Base-by-base conservation (phyloP, 1,284 basidiomycete genomes). In the Coriolopsis trogii region DNA sequence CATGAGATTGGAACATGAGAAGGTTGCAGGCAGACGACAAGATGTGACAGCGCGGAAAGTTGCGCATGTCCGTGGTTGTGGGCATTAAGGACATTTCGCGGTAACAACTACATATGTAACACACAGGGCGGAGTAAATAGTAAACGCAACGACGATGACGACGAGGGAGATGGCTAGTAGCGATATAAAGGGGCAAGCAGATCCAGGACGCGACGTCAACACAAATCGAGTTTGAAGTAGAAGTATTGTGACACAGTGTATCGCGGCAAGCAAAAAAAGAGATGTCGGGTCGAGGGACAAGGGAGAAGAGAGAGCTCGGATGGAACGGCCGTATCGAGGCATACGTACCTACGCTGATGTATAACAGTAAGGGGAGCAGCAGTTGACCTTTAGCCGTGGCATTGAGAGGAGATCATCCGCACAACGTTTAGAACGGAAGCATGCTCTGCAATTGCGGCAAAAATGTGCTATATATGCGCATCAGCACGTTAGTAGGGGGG, bases 401-500 rank as follows among this genome's bases (percentile, higher is more conserved):
- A n/a, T n/a, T n/a, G n/a, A n/a, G n/a, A n/a, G n/a, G n/a, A n/a
- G n/a, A n/a, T n/a, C 41, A 23, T 25, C 26, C 31, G 16, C n/a
- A 28, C 24, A 18, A 18, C 21, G 6, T 15, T 54, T 37, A 59
- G 54, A 59, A 59, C n/a, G n/a, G n/a, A 30, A 58, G 43, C 38
- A 59, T 37, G n/a, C 52, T 49, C 21, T 59, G 58, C 31, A 59
- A 51, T 38, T 62, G 64, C 8, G 66, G 66, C 16, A 64, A 29
- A 44, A 66, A 66, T 41, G 63, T 69, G 60, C 73, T 68, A 8
- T 9, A 13, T 25, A 10, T 21, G n/a, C 2, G 13, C 13, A 4
- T 13, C 7, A 15, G 18, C 23, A 13, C 24, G 30, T 44, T 13
- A 44, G 30, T 30, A 2, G n/a, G n/a, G 15, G 18, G 15, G 13